Evolutionary conservation across 306 rosid species (phyloP), one percentile per base, ranked within the genome.

Genomic region (Castanopsis chinensis): DNA sequence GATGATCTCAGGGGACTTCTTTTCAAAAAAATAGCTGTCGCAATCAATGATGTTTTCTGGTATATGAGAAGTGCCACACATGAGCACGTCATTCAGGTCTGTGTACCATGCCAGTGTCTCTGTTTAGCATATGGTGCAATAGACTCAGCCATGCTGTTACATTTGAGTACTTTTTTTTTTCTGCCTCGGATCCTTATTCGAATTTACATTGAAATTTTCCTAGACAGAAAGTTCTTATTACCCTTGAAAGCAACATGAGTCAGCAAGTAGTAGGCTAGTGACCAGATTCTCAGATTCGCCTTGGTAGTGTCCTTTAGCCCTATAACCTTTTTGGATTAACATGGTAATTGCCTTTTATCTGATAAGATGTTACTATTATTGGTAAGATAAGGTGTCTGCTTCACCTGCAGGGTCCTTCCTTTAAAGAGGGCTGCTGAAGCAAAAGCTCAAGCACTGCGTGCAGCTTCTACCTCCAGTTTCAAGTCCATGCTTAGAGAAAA

Each of bases 381-480:
- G 83, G 82, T 82, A 78, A 69, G 78, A 83, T 23, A 53, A 71
- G 79, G 43, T 51, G 63, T 84, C 61, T 76, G 27, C 83, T 67
- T 78, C 57, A 76, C 74, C 79, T 88, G 82, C 86, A 95, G 99
- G 85, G 92, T 95, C 71, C 84, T 90, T 87, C 94, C 97, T 77
- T 77, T 95, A 83, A 95, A 88, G 90, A 95, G 86, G 87, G 96
- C 94, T 56, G 85, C 96, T 76, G 93, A 90, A 85, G 97, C 93
- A 87, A 95, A 91, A 86, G 94, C 91, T 69, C 91, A 86, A 83
- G 98, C 96, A 68, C 55, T 74, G 12, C 90, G 93, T 69, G 90
- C 87, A 76, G 96, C 93, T 71, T 84, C 90, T 71, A 79, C 92
- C 58, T 54, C 89, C 70, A 74, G 91, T 86, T 95, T 95, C 83